Percentiles rank a stretch among this genome's conserved stretches.
phyloP scores from a whole-genome alignment of 495 filamentous ascomycete species.

The Aspergillus sclerotiicarbonarius region DNA sequence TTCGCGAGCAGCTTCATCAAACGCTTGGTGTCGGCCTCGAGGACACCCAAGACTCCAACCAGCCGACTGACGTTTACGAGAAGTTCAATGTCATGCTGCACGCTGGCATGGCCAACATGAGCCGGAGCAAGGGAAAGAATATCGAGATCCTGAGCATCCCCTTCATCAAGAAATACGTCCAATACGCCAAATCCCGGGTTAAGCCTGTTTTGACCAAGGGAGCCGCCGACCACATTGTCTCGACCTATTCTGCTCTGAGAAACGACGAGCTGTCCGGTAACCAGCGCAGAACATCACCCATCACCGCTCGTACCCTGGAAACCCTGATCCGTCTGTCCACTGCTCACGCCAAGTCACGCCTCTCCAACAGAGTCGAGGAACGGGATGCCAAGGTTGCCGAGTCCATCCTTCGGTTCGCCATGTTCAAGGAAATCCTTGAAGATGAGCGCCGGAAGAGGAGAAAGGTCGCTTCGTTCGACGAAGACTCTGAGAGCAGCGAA shows the following conservation, averaged over 20 bases:
- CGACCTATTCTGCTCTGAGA: slow-evolving; percentile 87
- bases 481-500: slow-evolving; percentile 44
- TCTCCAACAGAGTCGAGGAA: slow-evolving; percentile 91
- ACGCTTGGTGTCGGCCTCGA: slow-evolving; percentile 86
- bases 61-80: slow-evolving; percentile 87
- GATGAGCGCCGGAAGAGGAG: slow-evolving; percentile 76
- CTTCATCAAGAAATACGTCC: slow-evolving; percentile 99
- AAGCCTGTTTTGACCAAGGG: slow-evolving; percentile 91
- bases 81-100: slow-evolving; percentile 97
- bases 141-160: slow-evolving; percentile 94
- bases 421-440: slow-evolving; percentile 96
- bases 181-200: slow-evolving; percentile 91
- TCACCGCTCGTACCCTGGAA: slow-evolving; percentile 96
- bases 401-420: slow-evolving; percentile 85
- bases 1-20: slow-evolving; percentile 84
- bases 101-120: slow-evolving; percentile 76
- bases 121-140: slow-evolving; percentile 68
- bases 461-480: slow-evolving; percentile 50
- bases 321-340: slow-evolving; percentile 96
- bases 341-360: slow-evolving; percentile 89
- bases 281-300: slow-evolving; percentile 87
- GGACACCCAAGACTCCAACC: slow-evolving; percentile 65
- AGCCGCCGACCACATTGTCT: slow-evolving; percentile 86
- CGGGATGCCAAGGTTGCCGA: slow-evolving; percentile 87
- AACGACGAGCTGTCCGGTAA: slow-evolving; percentile 96